Percentiles rank a stretch among this genome's conserved stretches.
phyloP scores from a whole-genome alignment of 306 rosid genomes.

The Quercus engelmannii region DNA sequence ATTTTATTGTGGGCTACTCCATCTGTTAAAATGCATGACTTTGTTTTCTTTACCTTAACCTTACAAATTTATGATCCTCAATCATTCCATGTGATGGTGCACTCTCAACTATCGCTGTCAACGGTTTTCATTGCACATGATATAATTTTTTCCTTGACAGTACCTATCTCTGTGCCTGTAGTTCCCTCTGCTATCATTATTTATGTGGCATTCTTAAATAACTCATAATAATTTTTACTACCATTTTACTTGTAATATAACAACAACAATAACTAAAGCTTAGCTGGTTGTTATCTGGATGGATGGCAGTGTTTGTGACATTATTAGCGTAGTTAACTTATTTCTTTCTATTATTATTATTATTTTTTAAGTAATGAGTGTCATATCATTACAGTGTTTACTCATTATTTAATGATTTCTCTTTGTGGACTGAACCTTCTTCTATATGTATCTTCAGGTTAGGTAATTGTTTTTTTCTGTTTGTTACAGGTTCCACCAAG shows the following conservation, averaged over 20 bases:
- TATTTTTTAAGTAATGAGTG: not conserved
- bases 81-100: too few species aligned
- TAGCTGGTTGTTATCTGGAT: not conserved
- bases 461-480: slow-evolving; percentile 8
- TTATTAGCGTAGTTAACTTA: not conserved
- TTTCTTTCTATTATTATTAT: not conserved
- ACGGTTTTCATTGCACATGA: too few species aligned
- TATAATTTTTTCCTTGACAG: too few species aligned
- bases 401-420: not conserved
- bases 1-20: not conserved
- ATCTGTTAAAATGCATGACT: not conserved
- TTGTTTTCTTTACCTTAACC: not conserved
- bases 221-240: too few species aligned
- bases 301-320: not conserved
- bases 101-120: too few species aligned
- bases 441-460: not conserved
- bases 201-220: not conserved
- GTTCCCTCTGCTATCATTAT: too few species aligned
- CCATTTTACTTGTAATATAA: too few species aligned
- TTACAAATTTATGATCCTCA: not conserved
- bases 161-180: too few species aligned
- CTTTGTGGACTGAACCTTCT: not conserved
- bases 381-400: not conserved
- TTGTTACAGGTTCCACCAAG: slow-evolving; percentile 78
- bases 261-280: too few species aligned